Percentiles rank a stretch among this genome's conserved stretches.
Evolutionary conservation across 306 rosid genomes (phyloP).

Genomic region (Mucuna pruriens): DNA sequence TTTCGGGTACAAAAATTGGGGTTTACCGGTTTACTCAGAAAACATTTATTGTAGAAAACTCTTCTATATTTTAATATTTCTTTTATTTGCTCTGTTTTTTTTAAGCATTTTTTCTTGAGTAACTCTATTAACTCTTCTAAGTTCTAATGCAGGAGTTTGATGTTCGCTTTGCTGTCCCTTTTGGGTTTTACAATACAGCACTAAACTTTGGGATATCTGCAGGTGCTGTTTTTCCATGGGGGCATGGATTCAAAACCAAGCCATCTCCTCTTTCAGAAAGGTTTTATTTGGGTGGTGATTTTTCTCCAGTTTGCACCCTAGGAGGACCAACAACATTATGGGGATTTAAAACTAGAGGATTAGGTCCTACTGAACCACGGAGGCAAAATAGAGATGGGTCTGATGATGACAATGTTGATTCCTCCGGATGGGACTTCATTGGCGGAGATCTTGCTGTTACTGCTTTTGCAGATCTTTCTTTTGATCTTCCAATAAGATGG

Average conservation of each 20-base stretch:
- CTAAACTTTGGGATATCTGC: slow-evolving; percentile 80
- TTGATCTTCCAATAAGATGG: slow-evolving; percentile 82
- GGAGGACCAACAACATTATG: slow-evolving; percentile 85
- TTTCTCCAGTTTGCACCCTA: slow-evolving; percentile 85
- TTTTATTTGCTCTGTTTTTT: not conserved
- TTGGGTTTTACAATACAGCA: slow-evolving; percentile 77
- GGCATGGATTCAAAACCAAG: slow-evolving; percentile 72
- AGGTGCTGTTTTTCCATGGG: slow-evolving; percentile 84
- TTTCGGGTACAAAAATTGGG: not conserved
- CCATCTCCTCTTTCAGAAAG: slow-evolving; percentile 84
- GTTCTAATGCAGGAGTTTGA: slow-evolving; percentile 71
- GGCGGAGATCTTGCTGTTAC: slow-evolving; percentile 96
- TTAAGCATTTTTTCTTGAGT: not conserved
- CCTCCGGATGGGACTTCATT: slow-evolving; percentile 61
- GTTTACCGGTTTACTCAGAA: not conserved
- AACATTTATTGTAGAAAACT: not conserved
- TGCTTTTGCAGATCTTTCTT: slow-evolving; percentile 86
- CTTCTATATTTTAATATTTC: slow-evolving; percentile 2
- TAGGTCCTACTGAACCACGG: slow-evolving; percentile 80
- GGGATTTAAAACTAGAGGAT: slow-evolving; percentile 88
- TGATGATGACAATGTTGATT: slow-evolving; percentile 48
- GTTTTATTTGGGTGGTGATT: slow-evolving; percentile 90
- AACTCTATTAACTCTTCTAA: slow-evolving; percentile 26
- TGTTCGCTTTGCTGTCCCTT: slow-evolving; percentile 76
- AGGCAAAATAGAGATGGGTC: slow-evolving; percentile 55